Evolutionary conservation across 305 asterid species (phyloP), one percentile per base, ranked within the genome.

Genomic region (Rubia peregrina): DNA sequence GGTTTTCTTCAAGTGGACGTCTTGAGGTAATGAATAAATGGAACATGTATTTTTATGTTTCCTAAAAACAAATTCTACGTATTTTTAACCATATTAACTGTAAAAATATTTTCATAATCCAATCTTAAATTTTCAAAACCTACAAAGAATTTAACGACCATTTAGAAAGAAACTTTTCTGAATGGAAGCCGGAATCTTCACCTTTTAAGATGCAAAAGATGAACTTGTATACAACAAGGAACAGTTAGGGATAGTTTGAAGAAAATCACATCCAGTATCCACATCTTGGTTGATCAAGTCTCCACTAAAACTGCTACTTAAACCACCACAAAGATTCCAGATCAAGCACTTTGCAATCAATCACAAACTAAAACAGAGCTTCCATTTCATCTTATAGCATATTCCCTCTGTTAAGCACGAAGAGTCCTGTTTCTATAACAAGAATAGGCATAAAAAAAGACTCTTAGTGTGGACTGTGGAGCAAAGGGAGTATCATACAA

Each of bases 251-350:
- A n/a, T n/a, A n/a, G n/a, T n/a, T n/a, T n/a, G n/a, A n/a, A n/a
- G n/a, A n/a, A n/a, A n/a, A n/a, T n/a, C n/a, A n/a, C n/a, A n/a
- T 51, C 64, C 59, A 41, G 19, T 19, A 73, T 16, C 60, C 67
- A 65, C 59, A 65, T 16, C 44, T 3, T 51, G 30, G 51, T 40
- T 51, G 48, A 0, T 38, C 71, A n/a, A 36, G 56, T 36, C 33
- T 48, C 36, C 55, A 24, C 59, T 43, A 49, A 30, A 48, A 19
- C 21, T 51, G 33, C 48, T 48, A 57, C 36, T 67, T 21, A 9
- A 19, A 16, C 46, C 19, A 51, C 30, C 7, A 61, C 22, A 33
- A 5, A 0, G 68, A 65, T 61, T 26, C 42, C 48, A 36, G 26
- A 19, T 33, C 30, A 19, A 38, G 56, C 12, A 38, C 13, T 7